Percentiles rank a stretch among this genome's conserved stretches.
These are phyloP conservation scores for Geotrichum carabidarum DNA, from an alignment of 1,139 yeast species.

Conservation along the genomic window DNA sequence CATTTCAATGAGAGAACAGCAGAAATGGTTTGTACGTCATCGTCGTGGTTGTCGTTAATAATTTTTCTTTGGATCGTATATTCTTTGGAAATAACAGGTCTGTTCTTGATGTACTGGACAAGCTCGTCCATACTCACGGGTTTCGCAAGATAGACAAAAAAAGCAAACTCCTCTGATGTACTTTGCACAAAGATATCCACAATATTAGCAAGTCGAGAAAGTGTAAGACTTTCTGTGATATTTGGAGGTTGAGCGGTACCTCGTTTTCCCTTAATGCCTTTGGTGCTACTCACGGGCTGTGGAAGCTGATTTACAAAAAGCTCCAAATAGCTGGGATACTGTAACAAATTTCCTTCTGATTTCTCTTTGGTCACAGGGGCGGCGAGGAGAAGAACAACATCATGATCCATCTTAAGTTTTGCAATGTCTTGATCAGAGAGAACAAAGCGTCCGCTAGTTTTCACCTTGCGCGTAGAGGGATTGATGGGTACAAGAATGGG, in stretches of 20 bases:
- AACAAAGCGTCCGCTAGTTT: conserved; percentile 9
- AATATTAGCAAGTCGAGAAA: conserved; percentile 22
- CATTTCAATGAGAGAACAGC: conserved; percentile 38
- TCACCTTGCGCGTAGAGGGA: not conserved
- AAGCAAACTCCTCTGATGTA: conserved; percentile 25
- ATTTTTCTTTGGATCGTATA: conserved; percentile 27
- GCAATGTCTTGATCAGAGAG: not conserved
- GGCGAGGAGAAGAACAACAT: conserved; percentile 7
- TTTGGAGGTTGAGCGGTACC: conserved; percentile 42
- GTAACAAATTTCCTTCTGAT: not conserved
- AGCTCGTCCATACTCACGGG: conserved; percentile 26
- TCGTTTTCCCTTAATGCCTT: conserved; percentile 37
- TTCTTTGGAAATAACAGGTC: conserved; percentile 33
- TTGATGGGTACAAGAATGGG: conserved; percentile 8
- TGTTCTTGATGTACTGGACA: conserved; percentile 27
- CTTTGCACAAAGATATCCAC: conserved; percentile 28
- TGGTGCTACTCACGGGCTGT: not conserved
- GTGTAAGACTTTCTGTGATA: conserved; percentile 28
- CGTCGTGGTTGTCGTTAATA: conserved; percentile 34
- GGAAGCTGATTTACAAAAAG: conserved; percentile 6
- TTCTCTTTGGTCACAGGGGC: not conserved
- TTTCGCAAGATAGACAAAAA: conserved; percentile 30
- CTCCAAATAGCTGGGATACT: conserved; percentile 3
- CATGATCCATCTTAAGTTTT: not conserved
- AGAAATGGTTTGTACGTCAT: conserved; percentile 38